Evolutionary conservation across 345 rosid species (phyloP), one percentile per base, ranked within the genome.

Genomic region (Moringa oleifera): DNA sequence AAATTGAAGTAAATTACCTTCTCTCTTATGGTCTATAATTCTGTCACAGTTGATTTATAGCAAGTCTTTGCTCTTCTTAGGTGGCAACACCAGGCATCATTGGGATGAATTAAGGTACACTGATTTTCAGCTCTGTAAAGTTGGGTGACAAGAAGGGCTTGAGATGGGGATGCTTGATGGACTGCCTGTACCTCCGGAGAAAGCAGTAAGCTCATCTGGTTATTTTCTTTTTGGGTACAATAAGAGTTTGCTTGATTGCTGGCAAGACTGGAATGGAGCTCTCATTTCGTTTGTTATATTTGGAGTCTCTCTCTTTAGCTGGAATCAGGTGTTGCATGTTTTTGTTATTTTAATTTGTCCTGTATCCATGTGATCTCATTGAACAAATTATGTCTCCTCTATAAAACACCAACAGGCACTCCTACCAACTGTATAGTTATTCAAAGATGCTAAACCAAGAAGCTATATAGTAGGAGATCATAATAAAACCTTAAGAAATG

Each of bases 111-210:
- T 41, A 16, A 41, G 47, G 12, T 8, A 4, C 9, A 15, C 54
- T 18, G 7, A 51, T 23, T 33, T 59, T 50, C 24, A 22, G 25
- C 37, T 60, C 23, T 45, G 47, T 18, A 20, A 46, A 67, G 17
- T 37, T 67, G 55, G 25, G 24, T 65, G 71, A 65, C 63, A 69
- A 51, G 18, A 55, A 72, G 67, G 67, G 36, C 15, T 57, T 46
- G 77, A 75, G 66, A 93, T 94, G 99, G 85, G 91, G 61, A 68
- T 88, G 65, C 90, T 94, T 51, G 86, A 88, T 73, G 96, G 90
- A 73, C 75, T 94, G 85, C 99, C 96, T 18, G 85, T 94, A 61
- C 89, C 96, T 61, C 81, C 82, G 10, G 92, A 90, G 37, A 94
- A 94, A 77, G 80, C 79, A 58, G 99, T 94, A 74, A 75, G 82